Evolutionary conservation across 148 eudicot species (phyloP), one percentile per base, ranked within the genome.

Genomic region (Rhododendron ferrugineum): DNA sequence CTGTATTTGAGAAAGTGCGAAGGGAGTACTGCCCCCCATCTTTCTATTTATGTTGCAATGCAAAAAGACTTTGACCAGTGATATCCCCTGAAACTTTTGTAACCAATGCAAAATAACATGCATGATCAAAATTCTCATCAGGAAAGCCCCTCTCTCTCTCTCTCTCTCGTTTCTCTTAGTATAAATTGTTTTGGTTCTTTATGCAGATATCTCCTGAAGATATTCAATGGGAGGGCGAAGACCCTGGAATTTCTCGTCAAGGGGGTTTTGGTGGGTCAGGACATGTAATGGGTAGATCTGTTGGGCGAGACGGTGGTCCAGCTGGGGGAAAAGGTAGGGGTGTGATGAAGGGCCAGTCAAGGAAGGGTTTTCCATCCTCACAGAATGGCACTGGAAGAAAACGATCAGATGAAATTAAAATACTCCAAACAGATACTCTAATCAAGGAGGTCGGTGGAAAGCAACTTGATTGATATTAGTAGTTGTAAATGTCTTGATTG

Each of bases 181-280:
- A 30, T 68, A 13, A 9, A 14, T 26, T 68, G 37, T 10, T 54
- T 82, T 76, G 40, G 60, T 40, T 49, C 44, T 15, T 26, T 37
- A n/a, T 78, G 75, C 85, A 93, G 95, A 92, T 93, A 52, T 91
- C 95, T 76, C 91, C 94, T 1, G 92, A 91, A 76, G 95, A 93
- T 90, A 92, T 93, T 79, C 90, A 90, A 62, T 93, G 95, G 95
- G 94, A 50, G 13, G 95, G 90, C 32, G 95, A 91, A 79, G 93
- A 93, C 87, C 94, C 94, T 74, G 90, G 93, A 82, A 88, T 91
- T 83, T 87, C 90, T 85, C 92, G 86, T 74, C 91, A 88, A 85
- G 93, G 94, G 85, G 89, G 83, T 66, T 85, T 81, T 77, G 90
- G 88, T 88, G 87, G 89, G 64, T 34, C 91, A 46, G 88, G 89